Base-by-base conservation (phyloP, 352 stramenopile species). In the Pythium myriotylum region DNA sequence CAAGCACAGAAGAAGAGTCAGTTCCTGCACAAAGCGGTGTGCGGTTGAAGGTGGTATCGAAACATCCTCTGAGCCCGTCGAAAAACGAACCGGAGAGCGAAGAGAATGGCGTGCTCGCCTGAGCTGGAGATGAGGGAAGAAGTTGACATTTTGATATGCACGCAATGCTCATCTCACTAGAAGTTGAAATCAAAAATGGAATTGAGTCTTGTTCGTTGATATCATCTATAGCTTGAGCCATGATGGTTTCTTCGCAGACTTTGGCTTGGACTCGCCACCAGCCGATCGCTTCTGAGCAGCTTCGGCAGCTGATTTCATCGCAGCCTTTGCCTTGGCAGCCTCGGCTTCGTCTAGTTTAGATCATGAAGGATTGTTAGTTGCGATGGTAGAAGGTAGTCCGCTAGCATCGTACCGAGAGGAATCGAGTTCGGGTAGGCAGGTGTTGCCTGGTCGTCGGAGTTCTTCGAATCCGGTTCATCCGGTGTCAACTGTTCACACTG, bases 171-270 rank as follows among this genome's bases (percentile, higher is more conserved):
- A 47, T 47, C 40, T 4, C 40, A 19, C 29, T 62, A 54, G 33
- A 62, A 54, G 3, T 54, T 54, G 43, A 39, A 53, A 61, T 61
- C 53, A 54, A 61, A 62, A 62, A 48, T 53, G 45, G 33, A 62
- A 62, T 33, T 53, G 32, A 46, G 29, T 35, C 29, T 47, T 54
- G 17, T 40, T 26, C 35, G n/a, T n/a, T n/a, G 8, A 35, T 35
- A 13, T 33, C 22, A 2, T 19, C n/a, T 76, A 91, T 5, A 91
- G 68, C 61, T 93, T 93, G 26, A 93, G 59, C 84, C 84, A 93
- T 32, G 76, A 79, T 2, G 84, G 84, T 41, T 90, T 91, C 60
- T 91, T 93, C 1, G 62, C 62, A 9, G 62, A 67, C 51, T 85
- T 85, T 13, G 35, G 19, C 41, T 67, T 72, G 12, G 59, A 41